phyloP scores from a whole-genome alignment of 257 asterid genomes.

The Paulownia fortunei region DNA sequence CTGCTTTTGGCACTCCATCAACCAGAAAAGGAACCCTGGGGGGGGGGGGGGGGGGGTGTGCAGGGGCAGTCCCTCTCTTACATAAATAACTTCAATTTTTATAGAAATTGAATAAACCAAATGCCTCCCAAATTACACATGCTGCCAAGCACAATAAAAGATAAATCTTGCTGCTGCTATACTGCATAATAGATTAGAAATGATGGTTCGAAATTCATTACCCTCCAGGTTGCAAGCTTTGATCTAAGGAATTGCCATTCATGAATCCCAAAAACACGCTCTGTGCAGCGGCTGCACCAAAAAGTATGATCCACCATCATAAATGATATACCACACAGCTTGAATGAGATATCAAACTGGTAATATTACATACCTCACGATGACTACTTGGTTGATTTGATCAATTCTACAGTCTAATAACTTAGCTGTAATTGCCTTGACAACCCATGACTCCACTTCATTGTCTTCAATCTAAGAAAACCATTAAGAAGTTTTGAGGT shows the following conservation, averaged over 20 bases:
- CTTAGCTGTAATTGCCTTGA: conserved; percentile 88
- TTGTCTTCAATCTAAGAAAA: conserved; percentile 67
- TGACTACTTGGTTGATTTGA: conserved; percentile 81
- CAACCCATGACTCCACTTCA: conserved; percentile 91
- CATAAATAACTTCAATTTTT: not conserved
- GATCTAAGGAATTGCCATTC: conserved; percentile 80
- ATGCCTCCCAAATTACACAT: not conserved
- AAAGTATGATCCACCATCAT: conserved; percentile 3
- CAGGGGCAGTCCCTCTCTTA: not conserved
- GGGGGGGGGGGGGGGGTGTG: not conserved
- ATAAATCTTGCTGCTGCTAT: too few relatives aligned
- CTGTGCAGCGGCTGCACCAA: conserved; percentile 64
- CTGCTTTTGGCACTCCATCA: not conserved
- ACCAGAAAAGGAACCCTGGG: too few relatives aligned
- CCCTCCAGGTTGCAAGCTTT: conserved; percentile 92
- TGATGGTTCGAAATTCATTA: conserved; percentile 37
- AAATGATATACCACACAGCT: not conserved
- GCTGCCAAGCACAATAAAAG: too few relatives aligned
- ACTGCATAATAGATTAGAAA: not conserved
- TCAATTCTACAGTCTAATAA: conserved; percentile 88
- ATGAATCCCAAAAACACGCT: conserved; percentile 75
- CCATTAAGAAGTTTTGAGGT: not conserved
- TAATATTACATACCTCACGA: conserved; percentile 63
- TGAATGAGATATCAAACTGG: conserved; percentile 3
- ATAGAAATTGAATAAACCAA: not conserved